Evolutionary conservation across 257 asterid genomes (phyloP), one percentile per base, ranked within the genome.

Genomic region (Nemophila menziesii): DNA sequence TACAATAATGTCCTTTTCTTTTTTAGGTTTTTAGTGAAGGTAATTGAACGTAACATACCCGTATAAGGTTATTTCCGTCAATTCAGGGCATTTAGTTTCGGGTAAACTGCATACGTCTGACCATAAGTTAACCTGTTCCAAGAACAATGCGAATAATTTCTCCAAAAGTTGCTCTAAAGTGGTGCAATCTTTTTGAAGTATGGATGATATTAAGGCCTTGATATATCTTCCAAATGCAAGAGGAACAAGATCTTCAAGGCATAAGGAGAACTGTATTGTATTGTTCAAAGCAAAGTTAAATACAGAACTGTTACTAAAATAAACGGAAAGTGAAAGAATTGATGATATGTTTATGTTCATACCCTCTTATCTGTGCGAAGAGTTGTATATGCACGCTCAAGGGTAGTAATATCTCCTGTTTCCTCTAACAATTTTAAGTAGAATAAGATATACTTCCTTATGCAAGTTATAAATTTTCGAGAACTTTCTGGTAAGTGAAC

Each of bases 191-290:
- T 58, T 69, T 64, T 63, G 80, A 47, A 46, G 44, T 47, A 89
- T 47, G 17, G 77, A 69, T 37, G 40, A 53, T 49, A 75, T 74
- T 54, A 89, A 65, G 66, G 94, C 77, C 70, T 68, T 84, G 58
- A 80, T 61, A 73, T 76, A 89, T 66, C 93, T 80, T 58, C 92
- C 94, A 49, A 84, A 73, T 44, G 92, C 80, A 52, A 89, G 80
- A 2, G 98, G 95, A 47, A 78, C 87, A 60, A 84, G 79, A 73
- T 89, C 98, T 73, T 89, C 98, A 40, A 89, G 95, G 80, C 96
- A 84, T 69, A 74, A 61, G 59, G 85, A 78, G 78, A 89, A 89
- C 95, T 89, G 93, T 60, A 84, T 62, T n/a, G n/a, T n/a, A n/a
- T n/a, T n/a, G n/a, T n/a, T 56, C 51, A 58, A 44, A 42, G 43